Evolutionary conservation across 495 filamentous ascomycete species (phyloP).

Genomic region (Extremus antarcticus): DNA sequence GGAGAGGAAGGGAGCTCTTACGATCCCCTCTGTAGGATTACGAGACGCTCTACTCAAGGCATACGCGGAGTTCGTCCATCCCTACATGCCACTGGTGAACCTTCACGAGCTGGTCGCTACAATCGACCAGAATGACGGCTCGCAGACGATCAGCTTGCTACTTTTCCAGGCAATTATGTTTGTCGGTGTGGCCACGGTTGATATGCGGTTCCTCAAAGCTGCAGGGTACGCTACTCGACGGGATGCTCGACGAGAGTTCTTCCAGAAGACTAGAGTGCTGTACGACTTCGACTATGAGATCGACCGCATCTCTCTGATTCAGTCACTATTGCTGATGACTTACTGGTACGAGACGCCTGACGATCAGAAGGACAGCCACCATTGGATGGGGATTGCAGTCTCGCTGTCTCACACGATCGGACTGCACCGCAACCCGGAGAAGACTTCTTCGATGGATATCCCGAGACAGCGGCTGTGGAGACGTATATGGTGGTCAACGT

Average conservation of each 20-base stretch:
- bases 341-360: slow-evolving; percentile 88
- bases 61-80: slow-evolving; percentile 72
- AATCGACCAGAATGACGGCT: slow-evolving; percentile 54
- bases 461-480: slow-evolving; percentile 72
- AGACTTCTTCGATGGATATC: slow-evolving; percentile 54
- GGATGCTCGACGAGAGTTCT: slow-evolving; percentile 63
- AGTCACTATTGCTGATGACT: slow-evolving; percentile 72
- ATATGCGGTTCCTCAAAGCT: slow-evolving; percentile 52
- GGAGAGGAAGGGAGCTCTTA: slow-evolving; percentile 58
- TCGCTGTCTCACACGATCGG: slow-evolving; percentile 77
- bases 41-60: slow-evolving; percentile 61
- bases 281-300: slow-evolving; percentile 81
- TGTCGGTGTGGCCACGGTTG: slow-evolving; percentile 62
- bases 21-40: slow-evolving; percentile 51
- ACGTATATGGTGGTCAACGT: slow-evolving; percentile 89
- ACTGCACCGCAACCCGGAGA: slow-evolving; percentile 66
- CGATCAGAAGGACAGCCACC: slow-evolving; percentile 83
- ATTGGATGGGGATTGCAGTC: slow-evolving; percentile 83
- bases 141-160: slow-evolving; percentile 58
- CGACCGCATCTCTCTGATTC: slow-evolving; percentile 66
- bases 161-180: slow-evolving; percentile 78
- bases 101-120: slow-evolving; percentile 58
- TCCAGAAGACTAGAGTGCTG: slow-evolving; percentile 60
- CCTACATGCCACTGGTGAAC: slow-evolving; percentile 74
- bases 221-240: slow-evolving; percentile 59